These are phyloP conservation scores for Ecytonucleospora hepatopenaei DNA, from an alignment of 371 early-diverging fungal species.

Conservation along the genomic window DNA sequence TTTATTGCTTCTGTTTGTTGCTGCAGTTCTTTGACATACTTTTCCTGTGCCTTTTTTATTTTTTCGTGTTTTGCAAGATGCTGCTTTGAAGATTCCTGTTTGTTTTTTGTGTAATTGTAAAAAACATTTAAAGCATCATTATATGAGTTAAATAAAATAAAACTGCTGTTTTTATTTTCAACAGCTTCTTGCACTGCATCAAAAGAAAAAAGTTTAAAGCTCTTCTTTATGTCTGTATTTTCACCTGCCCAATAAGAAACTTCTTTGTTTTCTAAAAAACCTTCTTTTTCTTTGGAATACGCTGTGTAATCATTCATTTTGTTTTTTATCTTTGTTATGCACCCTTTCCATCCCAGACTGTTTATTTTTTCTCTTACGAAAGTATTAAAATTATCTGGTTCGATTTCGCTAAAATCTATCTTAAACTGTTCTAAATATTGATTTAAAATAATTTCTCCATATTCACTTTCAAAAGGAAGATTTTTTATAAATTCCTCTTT, in stretches of 20 bases:
- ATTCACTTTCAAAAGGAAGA: conserved; percentile 40
- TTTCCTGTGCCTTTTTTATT: conserved; percentile 41
- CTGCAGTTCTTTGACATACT: conserved; percentile 39
- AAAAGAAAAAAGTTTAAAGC: neutral
- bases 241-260: neutral
- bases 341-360: neutral
- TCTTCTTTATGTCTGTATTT: neutral
- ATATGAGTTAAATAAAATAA: conserved; percentile 24
- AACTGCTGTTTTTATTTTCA: conserved; percentile 5
- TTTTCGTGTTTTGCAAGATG: conserved; percentile 28
- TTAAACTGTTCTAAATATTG: conserved; percentile 22
- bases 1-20: conserved; percentile 16
- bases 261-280: neutral
- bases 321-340: neutral
- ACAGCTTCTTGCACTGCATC: neutral
- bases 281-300: neutral
- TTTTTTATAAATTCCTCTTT: conserved; percentile 13
- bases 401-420: conserved; percentile 19
- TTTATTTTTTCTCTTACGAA: neutral
- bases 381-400: neutral
- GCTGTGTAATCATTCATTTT: neutral
- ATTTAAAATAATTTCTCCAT: conserved; percentile 18
- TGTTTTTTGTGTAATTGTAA: conserved; percentile 8
- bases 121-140: conserved; percentile 41
- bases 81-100: conserved; percentile 9